These are phyloP conservation scores for Dendrothele bispora DNA, from an alignment of 768 basidiomycete genomes.

Conservation along the genomic window DNA sequence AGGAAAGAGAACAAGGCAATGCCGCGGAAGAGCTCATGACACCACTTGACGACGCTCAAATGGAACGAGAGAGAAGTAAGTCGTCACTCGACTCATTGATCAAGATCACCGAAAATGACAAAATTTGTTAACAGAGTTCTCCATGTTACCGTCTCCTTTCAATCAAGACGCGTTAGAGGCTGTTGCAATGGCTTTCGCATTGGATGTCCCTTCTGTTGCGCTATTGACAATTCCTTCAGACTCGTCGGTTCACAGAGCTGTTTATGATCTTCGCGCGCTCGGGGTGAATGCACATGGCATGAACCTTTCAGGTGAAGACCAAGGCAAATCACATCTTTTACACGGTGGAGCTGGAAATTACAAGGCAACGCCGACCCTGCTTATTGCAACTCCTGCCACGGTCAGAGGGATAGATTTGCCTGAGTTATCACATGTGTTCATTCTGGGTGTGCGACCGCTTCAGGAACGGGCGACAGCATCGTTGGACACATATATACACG, in stretches of 20 bases:
- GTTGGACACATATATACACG: constrained; percentile 66
- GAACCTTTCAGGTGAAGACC: constrained; percentile 47
- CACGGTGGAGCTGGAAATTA: constrained; percentile 27
- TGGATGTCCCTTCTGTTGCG: constrained; percentile 68
- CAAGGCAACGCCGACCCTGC: constrained; percentile 56
- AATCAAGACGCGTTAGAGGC: constrained; percentile 62
- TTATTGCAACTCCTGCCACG: constrained; percentile 70
- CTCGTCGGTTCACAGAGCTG: constrained; percentile 58
- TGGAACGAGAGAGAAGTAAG: no score
- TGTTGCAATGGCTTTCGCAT: constrained; percentile 66
- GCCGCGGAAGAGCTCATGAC: no score
- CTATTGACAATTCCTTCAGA: constrained; percentile 67
- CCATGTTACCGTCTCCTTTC: constrained; percentile 49
- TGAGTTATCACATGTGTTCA: constrained; percentile 71
- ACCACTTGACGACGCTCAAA: no score
- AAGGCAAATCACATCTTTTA: constrained; percentile 43
- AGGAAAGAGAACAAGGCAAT: no score
- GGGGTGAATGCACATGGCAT: constrained; percentile 68
- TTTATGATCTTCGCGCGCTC: constrained; percentile 62
- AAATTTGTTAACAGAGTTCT: constrained; percentile 40
- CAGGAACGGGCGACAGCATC: constrained; percentile 20
- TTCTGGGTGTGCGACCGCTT: constrained; percentile 47
- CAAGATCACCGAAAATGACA: no score
- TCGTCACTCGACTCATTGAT: no score
- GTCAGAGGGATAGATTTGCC: constrained; percentile 75